phyloP scores from a whole-genome alignment of 106 monocot genomes.

The Phalaenopsis aphrodite region DNA sequence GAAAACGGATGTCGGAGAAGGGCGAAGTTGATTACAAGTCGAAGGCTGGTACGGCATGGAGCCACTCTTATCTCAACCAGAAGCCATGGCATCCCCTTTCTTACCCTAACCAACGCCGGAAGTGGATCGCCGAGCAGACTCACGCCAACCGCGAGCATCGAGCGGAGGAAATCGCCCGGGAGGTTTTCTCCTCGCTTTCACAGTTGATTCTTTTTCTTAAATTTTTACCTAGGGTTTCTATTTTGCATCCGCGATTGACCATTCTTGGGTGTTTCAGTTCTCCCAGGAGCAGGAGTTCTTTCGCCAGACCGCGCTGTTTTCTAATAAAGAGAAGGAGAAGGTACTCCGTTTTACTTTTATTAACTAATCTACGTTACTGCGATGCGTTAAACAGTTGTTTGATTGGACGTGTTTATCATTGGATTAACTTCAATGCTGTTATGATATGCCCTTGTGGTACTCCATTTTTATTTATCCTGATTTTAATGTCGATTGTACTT shows the following conservation, averaged over 20 bases:
- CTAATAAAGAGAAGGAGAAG: constrained; percentile 93
- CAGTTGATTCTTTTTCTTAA: background rate
- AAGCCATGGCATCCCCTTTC: constrained; percentile 99
- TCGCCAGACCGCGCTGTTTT: constrained; percentile 89
- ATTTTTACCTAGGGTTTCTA: background rate
- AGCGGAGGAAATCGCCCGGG: constrained; percentile 70
- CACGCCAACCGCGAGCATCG: constrained; percentile 51
- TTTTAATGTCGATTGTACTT: background rate
- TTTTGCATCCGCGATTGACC: background rate
- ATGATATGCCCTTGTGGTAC: background rate
- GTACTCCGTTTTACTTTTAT: constrained; percentile 16
- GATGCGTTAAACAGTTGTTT: background rate
- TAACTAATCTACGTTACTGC: background rate
- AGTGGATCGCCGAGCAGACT: constrained; percentile 98
- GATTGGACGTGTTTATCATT: background rate
- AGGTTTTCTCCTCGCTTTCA: constrained; percentile 15
- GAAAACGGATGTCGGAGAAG: constrained; percentile 25
- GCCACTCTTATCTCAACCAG: constrained; percentile 92
- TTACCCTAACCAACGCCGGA: constrained; percentile 96
- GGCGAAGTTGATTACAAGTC: constrained; percentile 86
- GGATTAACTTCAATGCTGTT: background rate
- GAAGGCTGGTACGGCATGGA: constrained; percentile 93
- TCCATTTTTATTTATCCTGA: background rate
- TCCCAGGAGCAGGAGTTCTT: constrained; percentile 97
- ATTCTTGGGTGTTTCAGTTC: constrained; percentile 39